Base-by-base conservation (phyloP, 139 green algal species). In the Chlamydomonas incerta region DNA sequence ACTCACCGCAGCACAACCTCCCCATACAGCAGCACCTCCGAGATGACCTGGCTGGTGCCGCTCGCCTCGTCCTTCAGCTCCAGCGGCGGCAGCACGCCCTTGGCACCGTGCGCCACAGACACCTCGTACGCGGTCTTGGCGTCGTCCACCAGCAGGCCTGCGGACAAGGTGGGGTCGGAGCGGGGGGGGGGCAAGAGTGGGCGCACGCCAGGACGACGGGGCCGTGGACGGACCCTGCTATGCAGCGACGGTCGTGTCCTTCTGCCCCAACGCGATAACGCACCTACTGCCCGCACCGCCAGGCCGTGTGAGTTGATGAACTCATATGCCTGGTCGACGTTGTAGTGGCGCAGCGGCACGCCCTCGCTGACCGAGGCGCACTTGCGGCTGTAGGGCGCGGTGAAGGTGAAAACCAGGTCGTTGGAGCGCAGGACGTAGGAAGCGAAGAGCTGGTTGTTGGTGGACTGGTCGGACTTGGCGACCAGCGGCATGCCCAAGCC, bases 341-440 rank as follows among this genome's bases (percentile, higher is more conserved):
- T 72, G 83, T 95, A 99, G 66, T 91, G 75, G 60, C 63, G 87
- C 46, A 94, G 63, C 1, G 88, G 88, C 18, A 88, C 18, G 50
- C 24, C 34, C 6, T 86, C 80, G n/a, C 62, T 33, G 18, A 62
- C 26, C 57, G 77, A 29, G n/a, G 86, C 65, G 29, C 24, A 23
- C 33, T 81, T 87, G 34, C 57, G 83, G 14, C 89, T 92, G 86
- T 99, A 99, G 0, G 98, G 98, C 13, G 98, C 96, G 31, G 97
- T 99, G 87, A 99, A 98, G 35, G 93, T 84, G 52, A 99, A 98
- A 8, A 96, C 88, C 18, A 99, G 91, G 41, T 99, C 96, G 66
- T 95, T 88, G 50, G 33, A 62, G 8, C 94, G 88, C 63, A 99
- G 82, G 0, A 96, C 96, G 69, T 99, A 98, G 41, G 87, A 95